A percentile compares a stretch with the other conserved stretches of the same genome.
These are phyloP conservation scores for Eragrostis curvula DNA, from an alignment of 176 grass and related monocot species.

Conservation along the genomic window DNA sequence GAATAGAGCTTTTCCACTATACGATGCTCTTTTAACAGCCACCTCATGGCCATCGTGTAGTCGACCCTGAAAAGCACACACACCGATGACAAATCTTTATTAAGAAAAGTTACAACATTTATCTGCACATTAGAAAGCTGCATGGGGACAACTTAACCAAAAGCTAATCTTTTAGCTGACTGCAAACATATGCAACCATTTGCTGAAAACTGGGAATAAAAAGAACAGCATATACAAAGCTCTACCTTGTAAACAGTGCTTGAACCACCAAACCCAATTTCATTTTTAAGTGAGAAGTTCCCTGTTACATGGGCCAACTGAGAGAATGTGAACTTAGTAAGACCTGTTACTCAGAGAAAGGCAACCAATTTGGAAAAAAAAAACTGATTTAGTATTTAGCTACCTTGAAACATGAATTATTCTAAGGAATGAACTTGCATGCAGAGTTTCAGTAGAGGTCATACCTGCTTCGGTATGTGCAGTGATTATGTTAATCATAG, in stretches of 20 bases:
- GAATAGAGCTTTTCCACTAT: not conserved
- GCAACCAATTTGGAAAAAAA: no score
- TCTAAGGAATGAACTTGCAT: not conserved
- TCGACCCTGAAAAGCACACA: not conserved
- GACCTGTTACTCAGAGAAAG: not conserved
- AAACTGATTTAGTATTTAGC: no score
- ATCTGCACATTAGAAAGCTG: no score
- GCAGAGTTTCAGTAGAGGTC: no score
- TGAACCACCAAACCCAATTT: not conserved
- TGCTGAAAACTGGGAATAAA: no score
- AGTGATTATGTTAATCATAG: not conserved
- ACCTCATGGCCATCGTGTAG: not conserved
- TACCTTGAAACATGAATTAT: not conserved
- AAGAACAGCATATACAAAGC: not conserved
- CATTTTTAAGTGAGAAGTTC: no score
- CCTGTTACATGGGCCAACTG: not conserved
- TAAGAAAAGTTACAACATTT: no score
- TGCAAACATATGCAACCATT: not conserved
- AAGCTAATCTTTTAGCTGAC: not conserved
- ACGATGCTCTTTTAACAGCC: constrained; percentile 14
- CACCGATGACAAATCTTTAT: no score
- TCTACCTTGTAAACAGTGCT: constrained; percentile 1
- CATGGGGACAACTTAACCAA: no score
- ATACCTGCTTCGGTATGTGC: not conserved
- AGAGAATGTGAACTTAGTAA: not conserved